phyloP scores from a whole-genome alignment of 2,329 filamentous ascomycete species.

The Davidsoniella neocaledoniae region DNA sequence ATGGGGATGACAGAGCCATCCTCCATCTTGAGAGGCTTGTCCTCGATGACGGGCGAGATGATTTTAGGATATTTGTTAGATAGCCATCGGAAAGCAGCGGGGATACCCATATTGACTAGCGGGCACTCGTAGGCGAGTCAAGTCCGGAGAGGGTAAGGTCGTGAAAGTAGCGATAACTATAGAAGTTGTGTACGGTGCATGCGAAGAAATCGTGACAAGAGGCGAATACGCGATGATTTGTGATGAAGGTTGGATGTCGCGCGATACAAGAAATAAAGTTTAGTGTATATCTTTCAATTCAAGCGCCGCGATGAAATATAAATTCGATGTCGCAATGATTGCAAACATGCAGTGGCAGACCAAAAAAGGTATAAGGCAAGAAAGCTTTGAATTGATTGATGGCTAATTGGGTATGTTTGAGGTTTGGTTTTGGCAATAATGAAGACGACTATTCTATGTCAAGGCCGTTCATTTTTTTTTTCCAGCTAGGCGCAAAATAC shows the following conservation, averaged over 20 bases:
- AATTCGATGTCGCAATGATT: too few relatives aligned
- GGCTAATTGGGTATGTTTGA: too few relatives aligned
- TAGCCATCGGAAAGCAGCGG: conserved; percentile 89
- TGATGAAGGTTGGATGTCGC: neutral
- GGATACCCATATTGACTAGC: conserved; percentile 61
- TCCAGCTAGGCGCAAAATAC: too few relatives aligned
- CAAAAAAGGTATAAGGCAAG: too few relatives aligned
- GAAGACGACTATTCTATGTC: too few relatives aligned
- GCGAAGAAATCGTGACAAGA: neutral
- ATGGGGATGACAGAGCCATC: conserved; percentile 75
- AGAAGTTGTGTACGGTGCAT: neutral
- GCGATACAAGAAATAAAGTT: neutral
- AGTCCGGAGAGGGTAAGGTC: conserved; percentile 1
- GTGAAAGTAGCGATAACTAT: neutral
- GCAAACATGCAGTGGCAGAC: too few relatives aligned
- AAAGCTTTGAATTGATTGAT: too few relatives aligned
- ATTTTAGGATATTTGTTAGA: conserved; percentile 97
- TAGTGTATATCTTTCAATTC: too few relatives aligned
- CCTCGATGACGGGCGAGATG: conserved; percentile 78
- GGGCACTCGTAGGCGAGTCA: neutral
- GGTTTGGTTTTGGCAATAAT: too few relatives aligned
- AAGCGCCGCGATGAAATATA: too few relatives aligned
- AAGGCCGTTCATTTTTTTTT: too few relatives aligned
- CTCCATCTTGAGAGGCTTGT: conserved; percentile 58
- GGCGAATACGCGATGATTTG: neutral